A percentile compares a stretch with the other conserved stretches of the same genome.
phyloP scores from a whole-genome alignment of 495 filamentous ascomycete species.

The Hyaloscypha finlandica region DNA sequence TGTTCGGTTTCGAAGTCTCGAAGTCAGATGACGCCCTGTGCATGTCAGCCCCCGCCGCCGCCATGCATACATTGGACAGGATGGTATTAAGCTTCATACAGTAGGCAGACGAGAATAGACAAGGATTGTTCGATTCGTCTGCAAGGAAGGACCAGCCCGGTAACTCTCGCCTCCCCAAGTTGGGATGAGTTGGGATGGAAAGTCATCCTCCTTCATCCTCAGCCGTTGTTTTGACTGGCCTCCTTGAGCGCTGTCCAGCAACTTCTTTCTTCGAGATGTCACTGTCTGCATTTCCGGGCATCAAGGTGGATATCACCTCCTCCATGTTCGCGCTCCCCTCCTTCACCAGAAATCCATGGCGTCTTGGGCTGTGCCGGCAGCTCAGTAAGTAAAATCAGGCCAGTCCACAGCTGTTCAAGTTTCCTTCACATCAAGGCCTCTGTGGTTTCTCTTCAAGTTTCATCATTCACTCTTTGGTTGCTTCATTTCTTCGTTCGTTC shows the following conservation, averaged over 20 bases:
- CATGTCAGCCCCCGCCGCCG: neutral
- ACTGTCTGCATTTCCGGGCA: constrained; percentile 4
- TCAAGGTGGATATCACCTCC: constrained; percentile 4
- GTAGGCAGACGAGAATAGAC: neutral
- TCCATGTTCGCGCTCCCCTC: constrained; percentile 4
- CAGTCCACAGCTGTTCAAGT: neutral
- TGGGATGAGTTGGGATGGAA: neutral
- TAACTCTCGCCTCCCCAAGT: neutral
- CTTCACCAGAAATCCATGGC: neutral
- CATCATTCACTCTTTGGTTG: neutral
- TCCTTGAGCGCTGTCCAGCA: neutral
- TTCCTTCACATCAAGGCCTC: neutral
- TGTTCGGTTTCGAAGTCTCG: neutral
- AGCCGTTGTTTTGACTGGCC: neutral
- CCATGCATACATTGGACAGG: neutral
- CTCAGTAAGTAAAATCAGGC: constrained; percentile 11
- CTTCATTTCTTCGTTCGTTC: constrained; percentile 11
- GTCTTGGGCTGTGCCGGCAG: neutral
- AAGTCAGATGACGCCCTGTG: neutral
- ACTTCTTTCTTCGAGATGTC: constrained; percentile 7
- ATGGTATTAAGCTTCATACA: constrained; percentile 8
- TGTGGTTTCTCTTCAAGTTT: neutral
- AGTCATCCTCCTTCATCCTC: neutral
- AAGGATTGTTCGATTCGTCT: neutral
- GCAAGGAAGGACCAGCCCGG: too few species aligned